Base-by-base conservation (phyloP, 2,329 filamentous ascomycete genomes). In the Pestalotiopsis sp. region DNA sequence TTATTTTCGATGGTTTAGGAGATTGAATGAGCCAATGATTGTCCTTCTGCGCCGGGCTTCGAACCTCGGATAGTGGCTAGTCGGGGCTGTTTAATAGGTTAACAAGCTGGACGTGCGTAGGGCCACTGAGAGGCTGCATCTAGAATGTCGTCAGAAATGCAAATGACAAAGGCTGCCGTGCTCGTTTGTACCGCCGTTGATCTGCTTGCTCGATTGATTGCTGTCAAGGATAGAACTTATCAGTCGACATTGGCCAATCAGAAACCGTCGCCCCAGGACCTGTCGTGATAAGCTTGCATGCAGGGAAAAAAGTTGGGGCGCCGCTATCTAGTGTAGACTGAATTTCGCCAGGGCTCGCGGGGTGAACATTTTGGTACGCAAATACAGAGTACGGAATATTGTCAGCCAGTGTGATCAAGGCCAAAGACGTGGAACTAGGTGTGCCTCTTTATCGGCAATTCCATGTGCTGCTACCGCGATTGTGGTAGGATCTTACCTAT, bases 11-110 rank as follows among this genome's bases (percentile, higher is more conserved):
- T 66, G 67, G 69, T 67, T 70, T 70, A 72, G 71, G 67, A 67
- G 31, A 20, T 39, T 13, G 20, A 23, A 70, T 72, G 70, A 70
- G 12, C 71, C 70, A 72, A 72, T 71, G 65, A 70, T 38, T 61
- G 25, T 23, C 17, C 17, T 9, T 52, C 17, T 17, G 4, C 17
- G 17, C 20, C 45, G 20, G 45, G 11, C 45, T n/a, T 17, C 3
- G 17, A 60, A 38, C 25, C 58, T 60, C 31, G 25, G 25, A 23
- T 14, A 23, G 17, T 27, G 58, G n/a, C 23, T 60, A 60, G 31
- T 31, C 58, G 12, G 23, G 57, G 58, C 20, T n/a, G 17, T 38
- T 14, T 9, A 20, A 20, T 52, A 52, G 45, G 17, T 23, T 23
- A 5, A 52, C 6, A n/a, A 6, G 9, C 20, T 13, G 25, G 58